Conservation (phyloP, 306 rosid genomes). For the Vachellia collinsii region DNA sequence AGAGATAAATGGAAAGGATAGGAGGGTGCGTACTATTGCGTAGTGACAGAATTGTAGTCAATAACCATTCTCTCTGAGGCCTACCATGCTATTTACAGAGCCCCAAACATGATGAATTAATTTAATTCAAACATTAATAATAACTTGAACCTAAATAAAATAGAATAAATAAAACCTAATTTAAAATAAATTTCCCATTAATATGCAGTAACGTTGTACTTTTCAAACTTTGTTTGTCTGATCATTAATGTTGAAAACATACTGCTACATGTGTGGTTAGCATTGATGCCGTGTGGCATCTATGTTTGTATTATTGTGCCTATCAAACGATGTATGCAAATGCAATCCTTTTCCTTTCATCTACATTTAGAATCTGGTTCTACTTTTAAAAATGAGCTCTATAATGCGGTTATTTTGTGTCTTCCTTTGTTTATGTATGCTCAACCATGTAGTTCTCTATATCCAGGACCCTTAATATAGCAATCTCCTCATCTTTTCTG, state of each 20-base stretch:
- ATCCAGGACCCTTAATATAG: conserved; percentile 17
- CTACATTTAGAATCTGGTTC: neutral
- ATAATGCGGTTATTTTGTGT: neutral
- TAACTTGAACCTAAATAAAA: neutral
- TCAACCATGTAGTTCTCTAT: conserved; percentile 5
- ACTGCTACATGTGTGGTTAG: neutral
- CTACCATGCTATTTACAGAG: no score
- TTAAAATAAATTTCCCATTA: neutral
- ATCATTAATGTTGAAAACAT: conserved; percentile 5
- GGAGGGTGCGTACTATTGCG: no score
- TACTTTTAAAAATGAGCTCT: conserved; percentile 5
- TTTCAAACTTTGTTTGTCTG: neutral
- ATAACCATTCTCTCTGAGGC: no score
- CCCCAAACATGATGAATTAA: no score
- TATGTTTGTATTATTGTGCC: neutral
- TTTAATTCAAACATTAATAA: no score
- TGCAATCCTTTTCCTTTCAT: neutral
- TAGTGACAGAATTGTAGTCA: neutral
- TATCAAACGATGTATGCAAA: neutral
- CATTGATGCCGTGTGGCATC: conserved; percentile 2
- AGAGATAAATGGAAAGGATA: no score
- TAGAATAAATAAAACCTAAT: neutral
- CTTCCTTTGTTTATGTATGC: neutral
- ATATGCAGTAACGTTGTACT: neutral
- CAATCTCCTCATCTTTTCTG: conserved; percentile 26